Percentiles rank a stretch among this genome's conserved stretches.
phyloP scores from a whole-genome alignment of 2,329 filamentous ascomycete species.

The Ophiostoma himal-ulmi region DNA sequence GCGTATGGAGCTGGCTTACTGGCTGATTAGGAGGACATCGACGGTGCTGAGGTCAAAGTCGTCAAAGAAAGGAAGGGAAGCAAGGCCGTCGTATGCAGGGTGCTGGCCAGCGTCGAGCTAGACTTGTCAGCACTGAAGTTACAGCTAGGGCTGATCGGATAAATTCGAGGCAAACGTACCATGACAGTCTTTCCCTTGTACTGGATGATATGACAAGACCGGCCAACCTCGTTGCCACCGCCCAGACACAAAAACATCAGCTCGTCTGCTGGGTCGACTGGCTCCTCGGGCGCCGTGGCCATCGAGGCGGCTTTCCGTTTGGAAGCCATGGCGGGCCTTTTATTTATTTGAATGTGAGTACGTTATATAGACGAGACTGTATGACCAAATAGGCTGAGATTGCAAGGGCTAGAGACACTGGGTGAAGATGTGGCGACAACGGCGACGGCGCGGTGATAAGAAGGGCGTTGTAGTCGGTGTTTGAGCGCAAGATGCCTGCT shows the following conservation, averaged over 20 bases:
- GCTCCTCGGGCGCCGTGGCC: slow-evolving; percentile 67
- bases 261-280: slow-evolving; percentile 88
- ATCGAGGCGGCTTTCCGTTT: slow-evolving; percentile 84
- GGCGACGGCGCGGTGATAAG: not conserved
- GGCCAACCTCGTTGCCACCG: slow-evolving; percentile 92
- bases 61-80: slow-evolving; percentile 92
- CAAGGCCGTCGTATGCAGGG: slow-evolving; percentile 89
- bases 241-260: slow-evolving; percentile 90
- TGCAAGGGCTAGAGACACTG: not conserved
- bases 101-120: slow-evolving; percentile 97
- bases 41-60: slow-evolving; percentile 97
- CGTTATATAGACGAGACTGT: not conserved
- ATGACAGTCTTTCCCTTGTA: slow-evolving; percentile 99
- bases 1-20: slow-evolving; percentile 62
- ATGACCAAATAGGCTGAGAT: not conserved
- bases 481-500: not conserved
- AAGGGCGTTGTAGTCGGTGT: not conserved
- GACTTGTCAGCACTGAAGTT: slow-evolving; percentile 17
- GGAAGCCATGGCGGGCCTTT: slow-evolving; percentile 61
- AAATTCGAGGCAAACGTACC: slow-evolving; percentile 49
- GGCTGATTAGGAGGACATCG: slow-evolving; percentile 94
- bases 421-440: not conserved
- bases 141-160: slow-evolving; percentile 10
- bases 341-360: not conserved
- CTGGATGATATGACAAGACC: slow-evolving; percentile 95